These are phyloP conservation scores for Phoma sp. DNA, from an alignment of 2,329 filamentous ascomycete genomes.

Conservation along the genomic window DNA sequence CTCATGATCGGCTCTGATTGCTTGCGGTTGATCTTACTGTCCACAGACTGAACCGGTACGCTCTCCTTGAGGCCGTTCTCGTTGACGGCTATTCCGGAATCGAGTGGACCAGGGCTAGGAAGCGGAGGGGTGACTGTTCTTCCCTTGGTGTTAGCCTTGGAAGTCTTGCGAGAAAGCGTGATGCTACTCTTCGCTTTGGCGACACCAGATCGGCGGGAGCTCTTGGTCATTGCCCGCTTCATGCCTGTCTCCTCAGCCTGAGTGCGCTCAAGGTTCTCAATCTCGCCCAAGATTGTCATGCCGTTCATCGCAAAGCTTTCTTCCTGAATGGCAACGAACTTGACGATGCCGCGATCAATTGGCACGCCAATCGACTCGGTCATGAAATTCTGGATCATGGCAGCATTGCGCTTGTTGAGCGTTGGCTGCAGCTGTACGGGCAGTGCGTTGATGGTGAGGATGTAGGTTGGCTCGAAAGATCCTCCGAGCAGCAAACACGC, in stretches of 20 bases:
- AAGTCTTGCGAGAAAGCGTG: constrained; percentile 43
- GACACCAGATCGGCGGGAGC: constrained; percentile 42
- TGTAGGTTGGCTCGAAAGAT: constrained; percentile 79
- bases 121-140: constrained; percentile 41
- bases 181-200: constrained; percentile 48
- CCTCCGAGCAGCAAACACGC: constrained; percentile 77
- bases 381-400: constrained; percentile 78
- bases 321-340: constrained; percentile 73
- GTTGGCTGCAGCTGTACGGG: constrained; percentile 71
- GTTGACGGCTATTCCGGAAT: constrained; percentile 44
- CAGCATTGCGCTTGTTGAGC: constrained; percentile 81
- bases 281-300: constrained; percentile 71
- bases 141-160: constrained; percentile 35
- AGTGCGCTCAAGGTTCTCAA: constrained; percentile 63
- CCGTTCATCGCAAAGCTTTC: constrained; percentile 75
- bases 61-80: constrained; percentile 30
- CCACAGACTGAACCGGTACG: constrained; percentile 22
- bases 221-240: constrained; percentile 50
- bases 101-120: constrained; percentile 44
- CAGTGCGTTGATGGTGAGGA: constrained; percentile 75
- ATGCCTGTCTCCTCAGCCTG: constrained; percentile 52
- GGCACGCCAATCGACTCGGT: constrained; percentile 72
- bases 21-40: constrained; percentile 31
- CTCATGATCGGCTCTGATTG: constrained; percentile 32
- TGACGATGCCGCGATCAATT: constrained; percentile 71